These are phyloP conservation scores for Lodderomyces parapsilosis DNA, from an alignment of 1,139 yeast species.

Conservation along the genomic window DNA sequence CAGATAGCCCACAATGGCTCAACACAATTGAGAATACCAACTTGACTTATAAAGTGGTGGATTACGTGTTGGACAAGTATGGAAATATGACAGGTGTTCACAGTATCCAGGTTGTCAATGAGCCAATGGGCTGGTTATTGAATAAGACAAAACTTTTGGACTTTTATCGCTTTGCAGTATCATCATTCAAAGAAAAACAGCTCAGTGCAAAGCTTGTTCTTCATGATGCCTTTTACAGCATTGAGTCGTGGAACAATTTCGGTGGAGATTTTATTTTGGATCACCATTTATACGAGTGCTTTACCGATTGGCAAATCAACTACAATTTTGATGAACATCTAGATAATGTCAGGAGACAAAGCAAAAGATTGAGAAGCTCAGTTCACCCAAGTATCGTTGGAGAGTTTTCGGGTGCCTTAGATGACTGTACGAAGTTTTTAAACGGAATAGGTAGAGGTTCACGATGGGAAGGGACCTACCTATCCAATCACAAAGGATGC, in stretches of 20 bases:
- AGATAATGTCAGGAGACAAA: slow-evolving; percentile 16
- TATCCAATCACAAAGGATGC: slow-evolving; percentile 10
- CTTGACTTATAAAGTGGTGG: slow-evolving; percentile 17
- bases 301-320: slow-evolving; percentile 19
- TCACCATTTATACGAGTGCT: slow-evolving; percentile 27
- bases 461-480: slow-evolving; percentile 22
- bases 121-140: slow-evolving; percentile 21
- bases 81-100: slow-evolving; percentile 16
- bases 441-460: slow-evolving; percentile 27
- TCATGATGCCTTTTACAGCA: slow-evolving; percentile 25
- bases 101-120: slow-evolving; percentile 25
- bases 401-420: slow-evolving; percentile 27
- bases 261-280: slow-evolving; percentile 18
- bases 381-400: slow-evolving; percentile 23
- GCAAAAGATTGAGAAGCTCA: slow-evolving; percentile 16
- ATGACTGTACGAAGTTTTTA: slow-evolving; percentile 26
- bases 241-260: slow-evolving; percentile 22
- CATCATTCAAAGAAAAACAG: slow-evolving; percentile 12
- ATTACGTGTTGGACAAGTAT: slow-evolving; percentile 22
- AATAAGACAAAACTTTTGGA: slow-evolving; percentile 17
- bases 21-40: slow-evolving; percentile 16
- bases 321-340: slow-evolving; percentile 18
- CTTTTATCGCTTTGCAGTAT: slow-evolving; percentile 17
- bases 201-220: slow-evolving; percentile 16
- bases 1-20: slow-evolving; percentile 15